Conservation (phyloP, 2,329 filamentous ascomycete species). For the Cadophora sp. region DNA sequence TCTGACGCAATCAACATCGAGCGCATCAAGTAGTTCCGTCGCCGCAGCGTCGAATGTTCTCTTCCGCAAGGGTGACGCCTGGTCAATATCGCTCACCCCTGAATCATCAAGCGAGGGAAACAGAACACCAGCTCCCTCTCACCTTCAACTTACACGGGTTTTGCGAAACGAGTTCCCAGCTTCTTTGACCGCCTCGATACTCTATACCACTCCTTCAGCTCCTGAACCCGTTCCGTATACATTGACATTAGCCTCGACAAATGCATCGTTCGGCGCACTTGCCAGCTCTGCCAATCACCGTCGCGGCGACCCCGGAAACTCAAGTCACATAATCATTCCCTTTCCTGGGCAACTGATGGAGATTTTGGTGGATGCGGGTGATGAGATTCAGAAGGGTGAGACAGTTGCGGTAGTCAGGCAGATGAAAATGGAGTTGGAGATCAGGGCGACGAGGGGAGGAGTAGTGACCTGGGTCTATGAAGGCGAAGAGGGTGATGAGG, state of each 20-base stretch:
- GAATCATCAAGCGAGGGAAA: constrained; percentile 32
- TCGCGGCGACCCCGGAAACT: constrained; percentile 56
- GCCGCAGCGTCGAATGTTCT: constrained; percentile 50
- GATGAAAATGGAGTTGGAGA: constrained; percentile 75
- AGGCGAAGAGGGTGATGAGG: constrained; percentile 41
- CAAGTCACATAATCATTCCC: constrained; percentile 60
- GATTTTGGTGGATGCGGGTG: constrained; percentile 60
- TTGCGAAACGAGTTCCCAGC: constrained; percentile 66
- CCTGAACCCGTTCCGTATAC: constrained; percentile 53
- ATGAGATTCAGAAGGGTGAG: constrained; percentile 57
- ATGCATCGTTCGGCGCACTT: constrained; percentile 57
- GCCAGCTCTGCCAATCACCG: constrained; percentile 56
- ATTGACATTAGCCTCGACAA: constrained; percentile 48
- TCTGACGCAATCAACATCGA: constrained; percentile 38
- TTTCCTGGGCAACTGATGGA: constrained; percentile 66
- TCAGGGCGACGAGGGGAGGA: constrained; percentile 48
- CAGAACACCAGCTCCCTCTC: constrained; percentile 48
- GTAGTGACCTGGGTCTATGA: constrained; percentile 40
- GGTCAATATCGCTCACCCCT: constrained; percentile 57
- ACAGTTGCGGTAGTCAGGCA: constrained; percentile 65
- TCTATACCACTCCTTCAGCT: constrained; percentile 53
- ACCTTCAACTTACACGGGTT: constrained; percentile 60
- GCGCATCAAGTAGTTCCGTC: constrained; percentile 18
- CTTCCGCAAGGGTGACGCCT: constrained; percentile 65
- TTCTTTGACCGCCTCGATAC: constrained; percentile 59